Conservation (phyloP, 2,329 filamentous ascomycete species). For the Diaporthe australafricana region DNA sequence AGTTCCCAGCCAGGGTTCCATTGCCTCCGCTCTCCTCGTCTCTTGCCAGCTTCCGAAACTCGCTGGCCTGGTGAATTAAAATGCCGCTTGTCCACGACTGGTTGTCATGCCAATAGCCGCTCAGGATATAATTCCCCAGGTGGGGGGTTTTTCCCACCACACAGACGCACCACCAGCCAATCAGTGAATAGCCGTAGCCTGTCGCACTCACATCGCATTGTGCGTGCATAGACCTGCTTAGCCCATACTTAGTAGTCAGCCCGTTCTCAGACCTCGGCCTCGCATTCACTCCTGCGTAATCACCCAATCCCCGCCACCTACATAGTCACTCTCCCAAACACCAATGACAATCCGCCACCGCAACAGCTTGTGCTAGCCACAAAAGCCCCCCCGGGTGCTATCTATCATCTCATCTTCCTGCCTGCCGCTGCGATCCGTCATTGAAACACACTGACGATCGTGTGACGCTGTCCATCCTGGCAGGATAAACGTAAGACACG, state of each 20-base stretch:
- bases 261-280: slow-evolving; percentile 10
- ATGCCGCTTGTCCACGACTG: slow-evolving; percentile 8
- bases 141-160: slow-evolving; percentile 1
- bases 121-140: neutral
- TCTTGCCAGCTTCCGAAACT: slow-evolving; percentile 9
- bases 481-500: slow-evolving; percentile 17
- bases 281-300: slow-evolving; percentile 20
- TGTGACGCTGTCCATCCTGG: slow-evolving; percentile 20
- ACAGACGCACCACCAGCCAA: slow-evolving; percentile 12
- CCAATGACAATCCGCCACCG: slow-evolving; percentile 5
- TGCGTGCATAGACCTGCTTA: neutral
- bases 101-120: slow-evolving; percentile 10
- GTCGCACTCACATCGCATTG: neutral
- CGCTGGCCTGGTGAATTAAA: neutral
- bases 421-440: slow-evolving; percentile 14
- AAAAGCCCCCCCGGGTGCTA: neutral
- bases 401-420: slow-evolving; percentile 7
- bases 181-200: slow-evolving; percentile 19
- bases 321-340: neutral
- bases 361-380: slow-evolving; percentile 4
- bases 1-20: neutral
- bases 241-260: slow-evolving; percentile 22
- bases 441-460: slow-evolving; percentile 24
- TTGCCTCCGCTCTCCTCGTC: neutral
- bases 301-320: slow-evolving; percentile 23